phyloP scores from a whole-genome alignment of 177 flowering plant species.

The Vitis hybrid region DNA sequence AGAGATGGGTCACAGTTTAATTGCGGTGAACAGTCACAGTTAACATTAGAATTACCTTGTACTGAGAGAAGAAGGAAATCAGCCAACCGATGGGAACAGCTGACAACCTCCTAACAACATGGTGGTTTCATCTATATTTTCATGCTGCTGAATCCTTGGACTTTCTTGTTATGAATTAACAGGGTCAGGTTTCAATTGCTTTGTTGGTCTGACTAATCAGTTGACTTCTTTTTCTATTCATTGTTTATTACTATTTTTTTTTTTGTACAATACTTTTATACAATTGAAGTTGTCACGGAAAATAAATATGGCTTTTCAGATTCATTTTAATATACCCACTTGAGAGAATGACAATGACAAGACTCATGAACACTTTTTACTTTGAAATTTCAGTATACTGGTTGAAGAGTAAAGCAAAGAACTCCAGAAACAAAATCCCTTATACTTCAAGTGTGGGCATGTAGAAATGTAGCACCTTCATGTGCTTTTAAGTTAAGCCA shows the following conservation, averaged over 20 bases:
- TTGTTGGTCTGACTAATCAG: constrained; percentile 11
- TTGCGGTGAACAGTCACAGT: constrained; percentile 18
- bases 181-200: not conserved
- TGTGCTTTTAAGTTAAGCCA: constrained; percentile 95
- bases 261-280: not conserved
- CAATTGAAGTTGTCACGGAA: not conserved
- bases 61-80: not conserved
- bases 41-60: not conserved
- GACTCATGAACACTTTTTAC: constrained; percentile 17
- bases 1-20: constrained; percentile 58
- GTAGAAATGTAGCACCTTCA: constrained; percentile 51
- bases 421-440: constrained; percentile 41
- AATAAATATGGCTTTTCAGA: not conserved
- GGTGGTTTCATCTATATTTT: not conserved
- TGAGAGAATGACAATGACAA: constrained; percentile 5
- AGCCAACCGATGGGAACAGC: not conserved
- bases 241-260: not conserved
- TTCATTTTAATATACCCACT: not conserved
- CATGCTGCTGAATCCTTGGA: constrained; percentile 1
- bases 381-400: constrained; percentile 21
- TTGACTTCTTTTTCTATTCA: constrained; percentile 1
- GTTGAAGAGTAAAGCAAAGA: constrained; percentile 84
- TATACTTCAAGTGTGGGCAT: constrained; percentile 82
- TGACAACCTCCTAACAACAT: not conserved
- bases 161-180: constrained; percentile 5